Base-by-base conservation (phyloP, 257 asterid species). In the Salvia rosmarinus region DNA sequence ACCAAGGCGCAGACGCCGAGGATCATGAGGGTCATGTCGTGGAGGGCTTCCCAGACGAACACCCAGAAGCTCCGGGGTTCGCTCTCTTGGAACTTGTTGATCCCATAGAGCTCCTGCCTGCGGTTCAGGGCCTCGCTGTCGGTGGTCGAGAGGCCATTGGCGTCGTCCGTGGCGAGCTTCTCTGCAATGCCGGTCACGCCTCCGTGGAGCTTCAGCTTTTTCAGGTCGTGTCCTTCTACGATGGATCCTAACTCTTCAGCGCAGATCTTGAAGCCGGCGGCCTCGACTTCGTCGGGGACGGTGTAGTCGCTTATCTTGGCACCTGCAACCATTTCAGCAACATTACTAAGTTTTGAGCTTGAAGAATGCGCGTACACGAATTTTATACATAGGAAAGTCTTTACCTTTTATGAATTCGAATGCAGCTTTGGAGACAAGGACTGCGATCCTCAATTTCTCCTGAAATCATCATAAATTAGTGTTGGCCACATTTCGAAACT, bases 1-100 rank as follows among this genome's bases (percentile, higher is more conserved):
- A 88, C 89, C 7, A 88, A 68, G 0, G 98, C 98, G 54, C 96
- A 92, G 3, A 82, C 85, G 8, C 89, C 98, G 30, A 92, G 98
- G 73, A 92, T 92, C 98, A 89, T 89, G 32, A 92, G 92, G 14
- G 98, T 92, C 87, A 85, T 89, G 71, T 92, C 98, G 40, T 92
- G 96, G 72, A 92, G 96, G 64, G 98, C 96, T 73, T 91, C 96
- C 87, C 86, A 89, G 13, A 91, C 90, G 64, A 91, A 91, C 16
- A 89, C 76, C 89, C 88, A 88, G 71, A 88, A 92, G 86, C 91
- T 80, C 23, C 82, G 79, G 9, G 85, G 62, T 39, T 75, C 78
- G 5, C 58, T 65, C 75, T 90, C 95, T 6, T 73, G 69, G 77
- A 92, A 92, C 52, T 86, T 88, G 55, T 89, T 91, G 73, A 89